Evolutionary conservation across 1,284 basidiomycete species (phyloP), one percentile per base, ranked within the genome.

Genomic region (Rugosomyces carneus): DNA sequence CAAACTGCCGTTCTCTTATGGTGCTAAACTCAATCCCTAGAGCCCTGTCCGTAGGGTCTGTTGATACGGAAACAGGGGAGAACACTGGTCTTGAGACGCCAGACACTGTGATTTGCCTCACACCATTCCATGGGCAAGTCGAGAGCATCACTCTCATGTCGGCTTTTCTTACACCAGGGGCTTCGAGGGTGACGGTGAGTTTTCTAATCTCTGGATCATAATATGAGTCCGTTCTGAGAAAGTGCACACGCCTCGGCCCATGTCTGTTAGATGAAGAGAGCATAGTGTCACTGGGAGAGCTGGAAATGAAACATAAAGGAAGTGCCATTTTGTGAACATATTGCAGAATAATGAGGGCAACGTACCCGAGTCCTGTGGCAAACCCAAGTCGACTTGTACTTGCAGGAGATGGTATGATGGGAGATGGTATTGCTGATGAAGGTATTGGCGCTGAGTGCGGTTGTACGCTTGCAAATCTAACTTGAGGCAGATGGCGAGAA

Each of bases 121-220:
- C 68, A 45, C 75, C 68, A 53, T 75, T 83, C 65, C 72, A 71
- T 32, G 68, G 58, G 54, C 77, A 78, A 47, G 72, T 74, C 35
- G 71, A 70, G 48, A 84, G 70, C 38, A 66, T 68, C 59, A 84
- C 63, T 47, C 60, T 68, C 32, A 85, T 53, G 55, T 81, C 76
- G 43, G 60, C 53, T 49, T 68, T 72, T 59, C 70, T 73, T 53
- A 82, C 65, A 21, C 82, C 83, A 7, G 82, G 83, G 20, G 83
- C 63, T 61, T 84, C 81, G 60, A 83, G 71, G 62, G 76, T 68
- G 39, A 75, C 78, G 46, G 70, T 72, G 54, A 84, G 59, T 40
- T 69, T 53, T 54, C 68, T 68, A 36, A 67, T 70, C 18, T 67
- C 60, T 27, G 58, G 55, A 59, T 78, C 68, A 59, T 72, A 78